These are phyloP conservation scores for Rhodotorula sp. DNA, from an alignment of 1,284 basidiomycete species.

Conservation along the genomic window DNA sequence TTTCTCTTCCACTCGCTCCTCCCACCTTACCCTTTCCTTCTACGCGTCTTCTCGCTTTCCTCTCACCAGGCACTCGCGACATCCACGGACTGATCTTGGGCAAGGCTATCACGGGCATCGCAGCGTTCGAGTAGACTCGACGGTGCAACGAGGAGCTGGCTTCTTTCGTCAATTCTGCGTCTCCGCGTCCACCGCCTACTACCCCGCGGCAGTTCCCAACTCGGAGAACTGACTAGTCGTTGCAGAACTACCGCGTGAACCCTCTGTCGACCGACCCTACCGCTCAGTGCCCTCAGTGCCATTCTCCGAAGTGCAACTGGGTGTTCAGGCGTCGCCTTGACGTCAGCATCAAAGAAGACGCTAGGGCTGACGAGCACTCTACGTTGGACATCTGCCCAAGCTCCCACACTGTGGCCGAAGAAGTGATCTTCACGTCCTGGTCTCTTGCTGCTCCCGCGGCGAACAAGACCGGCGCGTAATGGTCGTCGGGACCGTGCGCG, in stretches of 20 bases:
- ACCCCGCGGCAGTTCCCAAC: no score
- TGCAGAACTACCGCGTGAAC: no score
- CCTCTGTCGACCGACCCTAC: no score
- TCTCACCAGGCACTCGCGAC: constrained; percentile 26
- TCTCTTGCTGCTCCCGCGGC: constrained; percentile 42
- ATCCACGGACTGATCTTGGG: constrained; percentile 72
- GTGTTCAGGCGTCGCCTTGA: neutral
- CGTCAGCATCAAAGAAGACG: neutral
- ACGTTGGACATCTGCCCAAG: constrained; percentile 42
- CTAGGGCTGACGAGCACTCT: neutral
- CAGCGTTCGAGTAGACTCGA: constrained; percentile 60
- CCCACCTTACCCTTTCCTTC: neutral
- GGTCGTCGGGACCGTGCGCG: constrained; percentile 43
- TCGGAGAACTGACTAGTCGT: no score
- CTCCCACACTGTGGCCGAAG: constrained; percentile 43
- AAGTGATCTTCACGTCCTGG: constrained; percentile 33
- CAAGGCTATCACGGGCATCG: constrained; percentile 82
- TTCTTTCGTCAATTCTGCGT: no score
- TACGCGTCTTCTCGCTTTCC: constrained; percentile 19
- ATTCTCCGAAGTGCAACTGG: constrained; percentile 33
- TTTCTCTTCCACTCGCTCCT: neutral
- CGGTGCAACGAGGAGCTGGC: no score
- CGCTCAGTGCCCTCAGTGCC: no score
- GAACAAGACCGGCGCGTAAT: constrained; percentile 42
- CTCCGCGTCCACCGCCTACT: no score